Evolutionary conservation across 371 early-diverging fungal species (phyloP).

Genomic region (Circinella umbellata): DNA sequence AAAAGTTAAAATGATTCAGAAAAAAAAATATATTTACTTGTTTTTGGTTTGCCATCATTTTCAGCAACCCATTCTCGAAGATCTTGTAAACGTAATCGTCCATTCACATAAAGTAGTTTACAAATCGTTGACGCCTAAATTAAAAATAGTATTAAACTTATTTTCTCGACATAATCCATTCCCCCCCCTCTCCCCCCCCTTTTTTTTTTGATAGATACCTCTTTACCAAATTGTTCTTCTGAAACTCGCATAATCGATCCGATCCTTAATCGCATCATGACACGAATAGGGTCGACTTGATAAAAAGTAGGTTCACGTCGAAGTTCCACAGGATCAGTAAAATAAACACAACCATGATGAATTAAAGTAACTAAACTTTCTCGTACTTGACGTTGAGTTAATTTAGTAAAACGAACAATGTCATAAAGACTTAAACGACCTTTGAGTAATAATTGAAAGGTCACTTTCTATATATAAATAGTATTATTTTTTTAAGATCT

Average conservation of each 20-base stretch:
- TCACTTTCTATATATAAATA: constrained; percentile 34
- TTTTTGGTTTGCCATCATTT: constrained; percentile 28
- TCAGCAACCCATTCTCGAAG: constrained; percentile 33
- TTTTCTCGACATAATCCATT: neutral
- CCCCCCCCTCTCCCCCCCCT: too few species aligned
- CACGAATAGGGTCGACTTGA: constrained; percentile 50
- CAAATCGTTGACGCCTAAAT: constrained; percentile 37
- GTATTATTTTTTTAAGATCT: neutral
- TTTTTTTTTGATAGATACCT: too few species aligned
- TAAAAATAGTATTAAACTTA: too few species aligned
- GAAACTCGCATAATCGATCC: constrained; percentile 67
- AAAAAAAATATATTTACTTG: constrained; percentile 37
- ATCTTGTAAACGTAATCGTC: constrained; percentile 37
- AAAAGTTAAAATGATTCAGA: too few species aligned
- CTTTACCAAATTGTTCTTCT: constrained; percentile 67
- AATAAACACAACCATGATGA: constrained; percentile 46
- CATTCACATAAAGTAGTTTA: constrained; percentile 28
- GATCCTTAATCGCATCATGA: constrained; percentile 71
- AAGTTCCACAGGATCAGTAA: constrained; percentile 66
- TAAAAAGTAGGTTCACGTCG: constrained; percentile 70
- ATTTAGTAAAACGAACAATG: constrained; percentile 42
- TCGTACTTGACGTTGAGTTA: constrained; percentile 40
- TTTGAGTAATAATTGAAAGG: constrained; percentile 42
- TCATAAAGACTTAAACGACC: constrained; percentile 50
- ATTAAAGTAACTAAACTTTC: constrained; percentile 46